Percentiles rank a stretch among this genome's conserved stretches.
These are phyloP conservation scores for Solanum tarapatanum DNA, from an alignment of 257 asterid species.

Conservation along the genomic window DNA sequence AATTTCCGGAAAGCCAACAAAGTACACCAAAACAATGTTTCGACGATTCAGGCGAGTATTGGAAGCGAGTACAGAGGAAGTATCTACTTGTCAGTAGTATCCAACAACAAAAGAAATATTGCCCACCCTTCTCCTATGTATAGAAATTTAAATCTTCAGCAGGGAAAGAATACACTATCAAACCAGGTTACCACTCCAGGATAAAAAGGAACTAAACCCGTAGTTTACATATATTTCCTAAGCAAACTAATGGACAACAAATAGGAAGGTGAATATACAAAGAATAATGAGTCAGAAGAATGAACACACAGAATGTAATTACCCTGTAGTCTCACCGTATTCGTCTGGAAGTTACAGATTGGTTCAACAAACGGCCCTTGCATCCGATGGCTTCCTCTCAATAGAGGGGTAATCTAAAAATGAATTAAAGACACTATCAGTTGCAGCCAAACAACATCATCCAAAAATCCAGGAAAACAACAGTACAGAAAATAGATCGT, in stretches of 20 bases:
- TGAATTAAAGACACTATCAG: slow-evolving; percentile 6
- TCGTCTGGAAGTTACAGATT: slow-evolving; percentile 26
- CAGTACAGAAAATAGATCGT: neutral
- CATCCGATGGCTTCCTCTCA: slow-evolving; percentile 40
- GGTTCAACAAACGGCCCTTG: slow-evolving; percentile 43
- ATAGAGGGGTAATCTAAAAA: slow-evolving; percentile 41
- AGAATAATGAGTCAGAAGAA: neutral
- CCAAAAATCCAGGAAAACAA: neutral
- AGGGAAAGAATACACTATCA: neutral
- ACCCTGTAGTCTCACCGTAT: slow-evolving; percentile 67
- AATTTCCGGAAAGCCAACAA: neutral
- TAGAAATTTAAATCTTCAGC: neutral
- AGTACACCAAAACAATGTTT: neutral
- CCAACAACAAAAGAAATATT: neutral
- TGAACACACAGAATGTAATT: slow-evolving; percentile 10
- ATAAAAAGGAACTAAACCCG: neutral
- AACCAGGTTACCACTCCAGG: neutral
- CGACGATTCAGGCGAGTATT: neutral
- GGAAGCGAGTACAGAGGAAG: neutral
- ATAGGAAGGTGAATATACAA: neutral
- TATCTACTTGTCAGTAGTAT: neutral
- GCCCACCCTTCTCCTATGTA: neutral
- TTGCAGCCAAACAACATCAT: neutral
- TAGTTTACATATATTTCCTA: neutral
- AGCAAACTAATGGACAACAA: neutral